phyloP scores from a whole-genome alignment of 2,329 filamentous ascomycete species.

The Alternaria atra region DNA sequence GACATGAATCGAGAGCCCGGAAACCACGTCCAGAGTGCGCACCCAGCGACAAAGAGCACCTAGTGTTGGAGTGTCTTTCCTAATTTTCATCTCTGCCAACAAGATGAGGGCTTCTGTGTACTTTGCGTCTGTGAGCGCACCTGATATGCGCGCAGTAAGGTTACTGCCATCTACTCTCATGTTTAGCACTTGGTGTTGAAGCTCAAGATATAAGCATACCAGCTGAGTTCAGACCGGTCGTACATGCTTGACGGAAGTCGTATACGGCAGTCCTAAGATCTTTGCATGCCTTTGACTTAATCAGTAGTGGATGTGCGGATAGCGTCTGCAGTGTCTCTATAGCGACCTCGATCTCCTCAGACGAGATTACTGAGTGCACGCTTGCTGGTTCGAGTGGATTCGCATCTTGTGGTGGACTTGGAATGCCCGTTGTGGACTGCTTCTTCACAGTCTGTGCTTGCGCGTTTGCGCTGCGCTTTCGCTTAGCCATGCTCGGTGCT shows the following conservation, averaged over 20 bases:
- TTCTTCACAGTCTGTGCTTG: conserved; percentile 34
- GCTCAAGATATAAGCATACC: conserved; percentile 43
- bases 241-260: conserved; percentile 73
- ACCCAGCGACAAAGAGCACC: conserved; percentile 78
- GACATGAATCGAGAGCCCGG: conserved; percentile 67
- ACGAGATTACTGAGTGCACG: conserved; percentile 64
- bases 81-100: conserved; percentile 74
- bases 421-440: conserved; percentile 29
- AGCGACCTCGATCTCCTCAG: conserved; percentile 73
- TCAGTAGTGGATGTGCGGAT: conserved; percentile 66
- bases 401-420: conserved; percentile 39
- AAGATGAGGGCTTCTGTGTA: conserved; percentile 72
- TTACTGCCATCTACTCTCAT: conserved; percentile 62
- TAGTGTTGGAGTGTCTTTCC: conserved; percentile 71
- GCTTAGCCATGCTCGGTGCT: conserved; percentile 36
- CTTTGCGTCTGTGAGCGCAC: conserved; percentile 70
- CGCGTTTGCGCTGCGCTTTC: conserved; percentile 38
- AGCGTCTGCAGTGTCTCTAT: conserved; percentile 70
- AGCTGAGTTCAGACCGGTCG: conserved; percentile 69
- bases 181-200: conserved; percentile 5
- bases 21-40: conserved; percentile 73
- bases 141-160: conserved; percentile 72
- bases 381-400: conserved; percentile 56
- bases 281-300: conserved; percentile 74
- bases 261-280: conserved; percentile 73